Evolutionary conservation across 176 grass and related monocot species (phyloP), one percentile per base, ranked within the genome.

Genomic region (Musa troglodytarum): DNA sequence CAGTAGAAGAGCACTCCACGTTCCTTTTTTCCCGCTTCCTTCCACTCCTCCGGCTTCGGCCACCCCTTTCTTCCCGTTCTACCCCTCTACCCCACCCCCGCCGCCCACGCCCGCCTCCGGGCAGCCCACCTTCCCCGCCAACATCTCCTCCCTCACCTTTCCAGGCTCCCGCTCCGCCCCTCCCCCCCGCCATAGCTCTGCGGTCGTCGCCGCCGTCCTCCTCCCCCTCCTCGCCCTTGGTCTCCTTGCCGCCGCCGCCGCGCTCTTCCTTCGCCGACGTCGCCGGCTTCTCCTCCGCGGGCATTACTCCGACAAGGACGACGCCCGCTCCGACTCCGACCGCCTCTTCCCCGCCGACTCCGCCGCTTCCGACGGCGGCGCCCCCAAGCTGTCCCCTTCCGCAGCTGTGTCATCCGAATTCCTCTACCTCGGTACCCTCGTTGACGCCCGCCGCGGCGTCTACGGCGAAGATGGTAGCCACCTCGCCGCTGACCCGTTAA

Each of bases 181-280:
- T 28, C 50, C 53, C 2, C 63, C 19, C 34, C 68, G 61, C 63
- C 49, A 54, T 25, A 7, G 67, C 7, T 78, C 90, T 70, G 91
- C 87, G 79, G 66, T 90, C 74, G 86, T 99, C 43, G 90, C 88
- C 55, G 88, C 93, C 61, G 54, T 92, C 49, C 75, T 99, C 57
- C 88, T 91, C 68, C 90, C 90, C 53, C 68, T 94, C 74, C 80
- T 91, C 54, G 88, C 88, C 20, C 68, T 94, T 52, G 76, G 80
- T 68, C 69, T 92, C 53, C 88, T 94, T 8, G 90, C 80, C 14
- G 68, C 93, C 28, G 67, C 88, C 51, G 84, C 78, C 10, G 89
- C 89, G 82, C 89, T 99, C 82, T 87, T 99, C 82, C 81, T 84
- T 53, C 88, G 86, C 82, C 81, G 95, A 0, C 91, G 83, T 17